These are phyloP conservation scores for Torrubiella hemipterigena DNA, from an alignment of 2,329 filamentous ascomycete species.

Conservation along the genomic window DNA sequence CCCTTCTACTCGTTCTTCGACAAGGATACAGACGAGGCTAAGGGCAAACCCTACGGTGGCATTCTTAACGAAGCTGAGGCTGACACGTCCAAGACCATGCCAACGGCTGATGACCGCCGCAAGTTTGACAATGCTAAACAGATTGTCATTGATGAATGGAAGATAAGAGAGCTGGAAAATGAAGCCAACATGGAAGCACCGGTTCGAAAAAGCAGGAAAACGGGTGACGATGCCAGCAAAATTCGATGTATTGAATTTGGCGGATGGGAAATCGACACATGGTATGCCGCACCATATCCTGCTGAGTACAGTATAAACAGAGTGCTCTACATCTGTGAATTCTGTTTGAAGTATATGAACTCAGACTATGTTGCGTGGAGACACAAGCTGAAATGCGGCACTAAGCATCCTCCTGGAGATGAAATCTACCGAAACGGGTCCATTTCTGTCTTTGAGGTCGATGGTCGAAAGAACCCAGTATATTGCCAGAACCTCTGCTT, in stretches of 20 bases:
- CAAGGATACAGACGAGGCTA: conserved; percentile 76
- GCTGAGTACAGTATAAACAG: conserved; percentile 97
- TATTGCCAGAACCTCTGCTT: conserved; percentile 98
- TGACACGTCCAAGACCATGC: conserved; percentile 81
- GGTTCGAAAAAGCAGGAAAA: conserved; percentile 57
- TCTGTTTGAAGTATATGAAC: conserved; percentile 99
- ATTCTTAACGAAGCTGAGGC: conserved; percentile 83
- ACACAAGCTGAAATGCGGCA: conserved; percentile 92
- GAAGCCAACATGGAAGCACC: conserved; percentile 54
- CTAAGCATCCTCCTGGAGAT: conserved; percentile 92
- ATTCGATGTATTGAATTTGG: conserved; percentile 99
- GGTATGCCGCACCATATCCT: conserved; percentile 96
- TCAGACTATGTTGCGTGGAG: conserved; percentile 97
- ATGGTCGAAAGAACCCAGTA: conserved; percentile 92
- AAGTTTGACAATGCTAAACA: conserved; percentile 84
- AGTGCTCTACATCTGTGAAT: conserved; percentile 97
- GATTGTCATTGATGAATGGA: conserved; percentile 87
- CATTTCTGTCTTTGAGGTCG: conserved; percentile 93
- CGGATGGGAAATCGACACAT: conserved; percentile 95
- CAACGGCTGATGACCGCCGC: conserved; percentile 65
- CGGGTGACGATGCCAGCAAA: conserved; percentile 79
- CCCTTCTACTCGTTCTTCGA: conserved; percentile 85
- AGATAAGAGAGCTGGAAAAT: conserved; percentile 46
- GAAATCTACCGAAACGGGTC: conserved; percentile 91
- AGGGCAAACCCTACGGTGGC: conserved; percentile 89